Base-by-base conservation (phyloP, 306 rosid species). In the Castanea mollissima region DNA sequence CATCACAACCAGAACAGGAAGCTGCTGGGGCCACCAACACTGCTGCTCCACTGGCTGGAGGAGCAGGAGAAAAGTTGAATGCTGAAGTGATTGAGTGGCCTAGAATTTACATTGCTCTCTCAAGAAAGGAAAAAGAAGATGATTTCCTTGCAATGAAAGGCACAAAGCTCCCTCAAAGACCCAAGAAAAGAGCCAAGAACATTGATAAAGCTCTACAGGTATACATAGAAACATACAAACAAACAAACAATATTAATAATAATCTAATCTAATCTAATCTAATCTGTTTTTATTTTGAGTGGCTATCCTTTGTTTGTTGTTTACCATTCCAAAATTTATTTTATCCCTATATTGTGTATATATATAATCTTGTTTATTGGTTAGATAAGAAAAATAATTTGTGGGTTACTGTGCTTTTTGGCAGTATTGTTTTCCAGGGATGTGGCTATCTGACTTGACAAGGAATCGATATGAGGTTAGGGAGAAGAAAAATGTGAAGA, bases 101-200 rank as follows among this genome's bases (percentile, higher is more conserved):
- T 27, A 90, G 88, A 68, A 83, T 92, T 52, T 87, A 71, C 74
- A 55, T 89, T 76, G 58, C 93, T n/a, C 79, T 92, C 4, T 89
- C 97, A 1, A 90, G 93, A 69, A 92, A 92, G 64, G 97, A 92
- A 85, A 92, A 92, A 63, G 97, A 92, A 81, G 97, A 92, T 68
- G 97, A 92, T 68, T 92, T 92, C 81, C 87, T 89, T 71, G 93
- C 90, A 5, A 90, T 92, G 95, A 92, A 92, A 74, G 97, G 97
- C 58, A 83, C 91, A 14, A 92, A 92, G 84, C 90, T 85, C 8
- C 87, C 95, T 34, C 95, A 92, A 73, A 87, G 97, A 73, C 95
- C 97, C 65, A 92, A 92, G 88, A 92, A 90, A 41, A 87, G 97
- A 80, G 90, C 97, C 75, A 92, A 92, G 87, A 87, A 85, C 55